Conservation (phyloP, 2,329 filamentous ascomycete species). For the Sclerotinia minor region DNA sequence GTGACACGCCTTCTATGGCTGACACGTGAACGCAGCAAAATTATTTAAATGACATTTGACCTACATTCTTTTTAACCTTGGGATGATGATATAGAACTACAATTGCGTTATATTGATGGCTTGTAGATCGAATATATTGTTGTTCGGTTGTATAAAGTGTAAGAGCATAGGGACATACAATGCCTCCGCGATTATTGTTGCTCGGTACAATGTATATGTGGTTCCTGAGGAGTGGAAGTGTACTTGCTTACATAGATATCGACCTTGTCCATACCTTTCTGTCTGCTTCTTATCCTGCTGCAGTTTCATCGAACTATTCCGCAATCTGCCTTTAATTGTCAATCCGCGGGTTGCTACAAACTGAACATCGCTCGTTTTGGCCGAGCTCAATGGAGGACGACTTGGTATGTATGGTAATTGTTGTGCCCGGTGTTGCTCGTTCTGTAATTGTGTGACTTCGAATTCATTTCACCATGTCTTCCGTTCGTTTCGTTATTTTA, state of each 20-base stretch:
- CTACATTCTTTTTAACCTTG: neutral
- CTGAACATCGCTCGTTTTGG: neutral
- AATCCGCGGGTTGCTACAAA: neutral
- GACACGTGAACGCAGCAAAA: neutral
- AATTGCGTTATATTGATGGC: neutral
- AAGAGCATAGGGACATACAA: neutral
- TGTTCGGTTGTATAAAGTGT: neutral
- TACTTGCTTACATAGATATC: no score
- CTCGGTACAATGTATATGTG: neutral
- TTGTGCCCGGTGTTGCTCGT: neutral
- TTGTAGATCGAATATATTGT: neutral
- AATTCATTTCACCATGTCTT: neutral
- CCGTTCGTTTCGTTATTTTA: neutral
- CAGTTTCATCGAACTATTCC: neutral
- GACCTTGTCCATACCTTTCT: neutral
- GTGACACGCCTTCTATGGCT: neutral
- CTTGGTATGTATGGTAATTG: neutral
- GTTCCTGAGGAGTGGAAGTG: neutral
- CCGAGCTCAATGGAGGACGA: neutral
- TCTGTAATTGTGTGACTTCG: neutral
- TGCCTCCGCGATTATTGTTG: neutral
- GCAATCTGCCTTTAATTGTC: neutral
- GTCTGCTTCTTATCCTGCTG: no score
- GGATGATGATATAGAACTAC: neutral
- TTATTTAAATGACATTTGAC: neutral